Conservation (phyloP, 2,329 filamentous ascomycete genomes). For the Colletotrichum sp. region DNA sequence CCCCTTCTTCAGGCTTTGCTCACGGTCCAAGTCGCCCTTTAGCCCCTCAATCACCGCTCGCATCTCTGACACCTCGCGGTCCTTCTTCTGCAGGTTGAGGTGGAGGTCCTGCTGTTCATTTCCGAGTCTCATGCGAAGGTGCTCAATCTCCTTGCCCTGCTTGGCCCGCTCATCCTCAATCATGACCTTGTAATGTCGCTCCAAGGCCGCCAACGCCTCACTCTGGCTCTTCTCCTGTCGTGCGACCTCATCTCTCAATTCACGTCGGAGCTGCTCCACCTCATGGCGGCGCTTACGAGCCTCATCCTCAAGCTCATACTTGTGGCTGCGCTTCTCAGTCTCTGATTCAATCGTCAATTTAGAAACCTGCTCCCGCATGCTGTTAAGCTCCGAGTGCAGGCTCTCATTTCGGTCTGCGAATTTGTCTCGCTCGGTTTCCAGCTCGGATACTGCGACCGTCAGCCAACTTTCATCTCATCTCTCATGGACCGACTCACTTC, state of each 20-base stretch:
- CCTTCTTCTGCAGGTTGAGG: constrained; percentile 53
- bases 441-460: constrained; percentile 44
- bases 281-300: constrained; percentile 60
- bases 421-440: constrained; percentile 53
- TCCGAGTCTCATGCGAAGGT: constrained; percentile 60
- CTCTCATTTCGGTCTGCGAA: constrained; percentile 50
- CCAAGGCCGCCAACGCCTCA: constrained; percentile 70
- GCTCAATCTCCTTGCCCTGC: constrained; percentile 66
- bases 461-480: constrained; percentile 9
- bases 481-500: constrained; percentile 59
- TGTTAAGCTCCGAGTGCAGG: constrained; percentile 69
- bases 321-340: constrained; percentile 47
- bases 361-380: constrained; percentile 38
- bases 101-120: constrained; percentile 58
- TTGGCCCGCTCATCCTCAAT: constrained; percentile 68
- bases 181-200: constrained; percentile 66
- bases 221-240: constrained; percentile 65
- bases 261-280: constrained; percentile 57
- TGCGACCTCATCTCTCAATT: constrained; percentile 60
- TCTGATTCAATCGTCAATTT: constrained; percentile 45
- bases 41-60: constrained; percentile 51
- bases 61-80: constrained; percentile 57
- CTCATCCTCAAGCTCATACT: constrained; percentile 60
- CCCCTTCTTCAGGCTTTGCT: constrained; percentile 65
- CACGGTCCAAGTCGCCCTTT: constrained; percentile 60